Base-by-base conservation (phyloP, 805 yeast genomes). In the Priceomyces fermenticarens region DNA sequence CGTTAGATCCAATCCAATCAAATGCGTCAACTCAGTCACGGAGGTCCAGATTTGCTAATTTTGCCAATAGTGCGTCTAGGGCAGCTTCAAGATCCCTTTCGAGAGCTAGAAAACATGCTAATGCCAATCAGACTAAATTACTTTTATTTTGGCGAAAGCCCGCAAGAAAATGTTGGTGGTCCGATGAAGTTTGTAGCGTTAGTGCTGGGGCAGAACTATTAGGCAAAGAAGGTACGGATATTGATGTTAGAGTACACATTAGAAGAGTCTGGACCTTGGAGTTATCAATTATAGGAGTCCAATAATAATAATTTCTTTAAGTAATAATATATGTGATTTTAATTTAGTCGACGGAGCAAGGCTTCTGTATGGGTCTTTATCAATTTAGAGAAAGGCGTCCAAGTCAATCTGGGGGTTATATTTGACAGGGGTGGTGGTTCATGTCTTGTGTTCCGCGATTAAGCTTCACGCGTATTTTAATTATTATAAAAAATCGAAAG, bases 101-200 rank as follows among this genome's bases (percentile, higher is more conserved):
- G 4, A 67, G 78, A 44, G 71, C 80, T 10, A 62, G 56, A 56
- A 65, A 49, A 53, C 62, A 43, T 57, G 64, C 45, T 48, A 79
- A 72, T 57, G 62, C 51, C 16, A 67, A 60, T 49, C 70, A 66
- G 35, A 65, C 70, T 3, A 93, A 93, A 61, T 73, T 93, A 38
- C 70, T 93, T 29, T 67, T 93, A 39, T 93, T 93, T 58, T 93
- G 99, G 98, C 77, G 96, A 47, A 93, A 93, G 58, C 99, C 99
- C 1, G 99, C 99, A 2, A 77, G 98, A 57, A 93, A 93, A 59
- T 93, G 99, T 67, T 93, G 99, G 99, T 93, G 99, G 99, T 75
- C 87, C 5, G 79, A 81, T 57, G 78, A 80, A 33, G 69, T 63
- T 23, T 62, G 78, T 14, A 81, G 78, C 6, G 59, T 78, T 15